phyloP scores from a whole-genome alignment of 139 green algal species.

The Eudorina sp. region DNA sequence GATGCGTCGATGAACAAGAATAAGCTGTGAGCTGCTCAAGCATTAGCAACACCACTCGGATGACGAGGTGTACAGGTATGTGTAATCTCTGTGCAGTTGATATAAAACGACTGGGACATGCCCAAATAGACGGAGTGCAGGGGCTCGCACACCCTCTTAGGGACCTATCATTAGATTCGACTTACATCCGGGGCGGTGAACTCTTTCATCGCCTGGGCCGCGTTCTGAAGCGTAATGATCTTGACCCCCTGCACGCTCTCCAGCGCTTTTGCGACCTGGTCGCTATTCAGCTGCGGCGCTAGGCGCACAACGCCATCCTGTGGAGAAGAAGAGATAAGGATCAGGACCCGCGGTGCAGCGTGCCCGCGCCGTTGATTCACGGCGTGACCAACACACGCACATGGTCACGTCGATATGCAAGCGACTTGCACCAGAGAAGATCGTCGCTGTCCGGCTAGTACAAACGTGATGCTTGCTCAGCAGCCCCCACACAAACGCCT shows the following conservation, averaged over 20 bases:
- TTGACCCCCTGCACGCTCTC: slow-evolving; percentile 17
- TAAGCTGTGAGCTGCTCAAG: too few relatives aligned
- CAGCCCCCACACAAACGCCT: too few relatives aligned
- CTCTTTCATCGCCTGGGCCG: slow-evolving; percentile 13
- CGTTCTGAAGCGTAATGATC: slow-evolving; percentile 31
- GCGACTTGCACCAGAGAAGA: neutral
- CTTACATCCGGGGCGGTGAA: slow-evolving; percentile 9
- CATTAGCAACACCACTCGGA: too few relatives aligned
- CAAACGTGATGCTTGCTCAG: neutral
- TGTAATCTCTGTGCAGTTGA: neutral
- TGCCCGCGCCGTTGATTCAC: too few relatives aligned
- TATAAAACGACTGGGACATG: neutral
- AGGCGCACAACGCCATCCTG: slow-evolving; percentile 45
- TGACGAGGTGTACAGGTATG: neutral
- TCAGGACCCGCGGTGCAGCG: too few relatives aligned
- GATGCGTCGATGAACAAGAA: too few relatives aligned
- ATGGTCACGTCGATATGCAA: neutral
- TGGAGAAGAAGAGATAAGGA: neutral
- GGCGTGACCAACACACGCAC: too few relatives aligned
- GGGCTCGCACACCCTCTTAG: too few relatives aligned
- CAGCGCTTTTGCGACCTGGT: slow-evolving; percentile 40
- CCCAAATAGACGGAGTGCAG: neutral
- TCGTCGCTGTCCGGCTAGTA: neutral
- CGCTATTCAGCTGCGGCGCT: slow-evolving; percentile 1
- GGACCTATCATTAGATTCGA: too few relatives aligned